Evolutionary conservation across 1,284 basidiomycete species (phyloP), one percentile per base, ranked within the genome.

Genomic region (Apiotrichum mycotoxinovorans): DNA sequence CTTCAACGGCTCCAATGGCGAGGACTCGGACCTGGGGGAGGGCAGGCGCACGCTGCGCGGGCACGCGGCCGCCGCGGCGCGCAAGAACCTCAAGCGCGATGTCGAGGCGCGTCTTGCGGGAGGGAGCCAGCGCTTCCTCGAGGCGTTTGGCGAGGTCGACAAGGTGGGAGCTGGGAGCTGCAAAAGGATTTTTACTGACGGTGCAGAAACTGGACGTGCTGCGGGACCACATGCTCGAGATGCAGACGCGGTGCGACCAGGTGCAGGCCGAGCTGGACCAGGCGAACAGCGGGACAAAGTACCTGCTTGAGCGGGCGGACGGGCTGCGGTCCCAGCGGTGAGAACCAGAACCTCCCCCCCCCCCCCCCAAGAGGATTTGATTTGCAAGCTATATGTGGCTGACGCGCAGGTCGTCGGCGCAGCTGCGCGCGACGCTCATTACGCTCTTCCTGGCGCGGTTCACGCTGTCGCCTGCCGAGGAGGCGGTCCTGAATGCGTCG

Each of bases 241-340:
- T 95, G 90, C 84, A 86, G 51, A 60, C 77, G n/a, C 84, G 85
- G 60, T 93, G 90, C 67, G 87, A 91, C 68, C 84, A 89, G 58
- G 89, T 91, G 1, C 87, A 95, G 68, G 78, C 79, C 1, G 88
- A 92, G 57, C 80, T 96, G 23, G 82, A 83, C 43, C 79, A 85
- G 23, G 91, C 91, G 1, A 88, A 87, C 61, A 84, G 85, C 56
- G 85, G 88, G 0, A 94, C 91, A 66, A 86, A 84, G 60, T 84
- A 86, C 45, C 75, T 97, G n/a, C 81, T 97, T 1, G 90, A 94
- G 67, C 84, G 88, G 30, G 92, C 93, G 0, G 88, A 89, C 44
- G 90, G 85, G 45, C 77, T 97, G 37, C 82, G 87, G 20, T 83
- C 86, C 52, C 88, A 95, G 72, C 82, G 89, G 91, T 91, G 55